Evolutionary conservation across 495 filamentous ascomycete genomes (phyloP).

Genomic region (Penicillium atrosanguineum): DNA sequence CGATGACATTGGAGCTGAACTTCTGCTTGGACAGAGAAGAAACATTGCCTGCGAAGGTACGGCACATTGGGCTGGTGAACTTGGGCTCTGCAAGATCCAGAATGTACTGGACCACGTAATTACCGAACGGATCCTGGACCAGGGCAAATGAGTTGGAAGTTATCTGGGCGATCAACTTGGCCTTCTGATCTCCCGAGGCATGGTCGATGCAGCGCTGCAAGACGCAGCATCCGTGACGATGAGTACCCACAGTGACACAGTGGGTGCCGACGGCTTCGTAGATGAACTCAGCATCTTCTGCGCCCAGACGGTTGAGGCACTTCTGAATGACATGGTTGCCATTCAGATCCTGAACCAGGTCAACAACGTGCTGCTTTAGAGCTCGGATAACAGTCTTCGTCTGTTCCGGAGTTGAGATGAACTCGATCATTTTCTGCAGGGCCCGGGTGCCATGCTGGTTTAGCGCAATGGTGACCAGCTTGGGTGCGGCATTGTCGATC

Average conservation of each 20-base stretch:
- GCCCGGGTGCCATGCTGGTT: conserved; percentile 97
- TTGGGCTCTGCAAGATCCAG: conserved; percentile 79
- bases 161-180: conserved; percentile 80
- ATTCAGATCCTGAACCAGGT: conserved; percentile 93
- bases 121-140: conserved; percentile 95
- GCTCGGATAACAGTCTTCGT: conserved; percentile 79
- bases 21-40: conserved; percentile 86
- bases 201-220: conserved; percentile 98
- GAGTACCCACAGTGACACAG: conserved; percentile 89
- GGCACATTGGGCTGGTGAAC: conserved; percentile 83
- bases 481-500: conserved; percentile 79
- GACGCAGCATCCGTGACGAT: conserved; percentile 97
- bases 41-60: conserved; percentile 72
- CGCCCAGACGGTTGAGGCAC: conserved; percentile 86
- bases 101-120: conserved; percentile 98
- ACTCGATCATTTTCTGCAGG: conserved; percentile 99
- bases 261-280: conserved; percentile 85
- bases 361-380: conserved; percentile 75
- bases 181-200: conserved; percentile 84
- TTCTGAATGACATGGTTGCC: conserved; percentile 99
- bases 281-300: conserved; percentile 88
- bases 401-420: conserved; percentile 75
- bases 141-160: conserved; percentile 76
- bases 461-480: conserved; percentile 86
- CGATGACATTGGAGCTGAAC: conserved; percentile 98